Evolutionary conservation across 805 yeast species (phyloP), one percentile per base, ranked within the genome.

Genomic region (Kodamaea jinghongensis): DNA sequence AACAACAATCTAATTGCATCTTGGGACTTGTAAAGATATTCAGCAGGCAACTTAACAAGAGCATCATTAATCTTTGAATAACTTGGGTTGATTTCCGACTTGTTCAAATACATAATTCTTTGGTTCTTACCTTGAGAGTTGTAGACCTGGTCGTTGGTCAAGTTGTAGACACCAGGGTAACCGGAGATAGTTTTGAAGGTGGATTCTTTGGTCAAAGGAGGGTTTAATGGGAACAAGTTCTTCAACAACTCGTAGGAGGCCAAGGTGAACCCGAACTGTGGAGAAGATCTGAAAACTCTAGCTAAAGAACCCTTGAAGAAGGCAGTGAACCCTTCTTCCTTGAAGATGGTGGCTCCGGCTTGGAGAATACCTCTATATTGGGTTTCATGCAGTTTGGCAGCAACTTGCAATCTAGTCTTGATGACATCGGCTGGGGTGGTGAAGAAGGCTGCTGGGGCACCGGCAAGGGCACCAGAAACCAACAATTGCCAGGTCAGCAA

Each of bases 361-460:
- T 89, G 90, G 22, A 71, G 52, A 40, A 91, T 82, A 43, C 95
- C 91, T 16, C 63, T 72, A 66, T 91, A 91, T 33, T 76, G 76
- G 11, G 85, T 75, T 55, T 87, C 96, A 39, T 90, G 91, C 41
- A 74, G 66, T 46, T 83, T 79, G 4, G 87, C 73, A 59, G 82
- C 95, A 44, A 88, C 81, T 67, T 91, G 99, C 48, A 91, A 70
- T 63, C 98, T 81, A 3, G 99, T 91, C 69, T 91, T 91, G 54
- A 93, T 86, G 35, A 91, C 98, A 71, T 91, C 99, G 55, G 88
- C 89, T 2, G 99, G 99, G 0, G 99, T 91, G 2, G 99, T 91
- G 49, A 90, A 70, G 61, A 85, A 91, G 8, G 98, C 98, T 22
- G 98, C 95, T 7, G 99, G 99, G 71, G 95, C 88, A 58, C 98